Percentiles rank a stretch among this genome's conserved stretches.
Conservation (phyloP, 495 filamentous ascomycete species). For the Viridothelium virens region DNA sequence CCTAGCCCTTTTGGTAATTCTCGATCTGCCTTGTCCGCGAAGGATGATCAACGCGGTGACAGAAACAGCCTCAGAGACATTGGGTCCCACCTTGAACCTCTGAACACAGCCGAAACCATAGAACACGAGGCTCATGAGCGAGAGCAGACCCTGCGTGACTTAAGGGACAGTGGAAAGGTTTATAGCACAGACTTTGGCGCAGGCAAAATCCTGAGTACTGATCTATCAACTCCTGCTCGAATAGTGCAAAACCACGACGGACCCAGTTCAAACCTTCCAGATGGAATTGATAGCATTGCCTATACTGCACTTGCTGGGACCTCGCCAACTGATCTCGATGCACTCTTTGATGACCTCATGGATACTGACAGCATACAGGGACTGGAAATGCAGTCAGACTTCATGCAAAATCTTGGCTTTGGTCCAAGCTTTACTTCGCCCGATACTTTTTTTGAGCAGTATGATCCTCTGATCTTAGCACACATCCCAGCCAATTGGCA, state of each 20-base stretch:
- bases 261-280: too few relatives aligned
- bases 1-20: too few relatives aligned
- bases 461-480: slow-evolving; percentile 20
- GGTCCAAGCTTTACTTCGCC: slow-evolving; percentile 22
- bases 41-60: neutral
- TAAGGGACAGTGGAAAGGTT: neutral
- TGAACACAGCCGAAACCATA: neutral
- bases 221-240: neutral
- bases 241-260: too few relatives aligned
- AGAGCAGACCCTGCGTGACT: neutral
- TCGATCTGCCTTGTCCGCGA: too few relatives aligned
- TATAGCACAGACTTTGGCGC: neutral
- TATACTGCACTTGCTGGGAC: neutral
- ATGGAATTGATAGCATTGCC: too few relatives aligned
- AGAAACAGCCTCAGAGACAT: neutral
- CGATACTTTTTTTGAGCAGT: slow-evolving; percentile 37
- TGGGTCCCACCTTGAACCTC: neutral
- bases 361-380: slow-evolving; percentile 51
- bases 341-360: slow-evolving; percentile 56
- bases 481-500: neutral
- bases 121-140: neutral
- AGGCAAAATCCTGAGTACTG: neutral
- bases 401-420: slow-evolving; percentile 36
- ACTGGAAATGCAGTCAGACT: slow-evolving; percentile 26
- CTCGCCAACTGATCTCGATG: slow-evolving; percentile 44